Percentiles rank a stretch among this genome's conserved stretches.
phyloP scores from a whole-genome alignment of 805 yeast species.

The Naumovozyma baii region DNA sequence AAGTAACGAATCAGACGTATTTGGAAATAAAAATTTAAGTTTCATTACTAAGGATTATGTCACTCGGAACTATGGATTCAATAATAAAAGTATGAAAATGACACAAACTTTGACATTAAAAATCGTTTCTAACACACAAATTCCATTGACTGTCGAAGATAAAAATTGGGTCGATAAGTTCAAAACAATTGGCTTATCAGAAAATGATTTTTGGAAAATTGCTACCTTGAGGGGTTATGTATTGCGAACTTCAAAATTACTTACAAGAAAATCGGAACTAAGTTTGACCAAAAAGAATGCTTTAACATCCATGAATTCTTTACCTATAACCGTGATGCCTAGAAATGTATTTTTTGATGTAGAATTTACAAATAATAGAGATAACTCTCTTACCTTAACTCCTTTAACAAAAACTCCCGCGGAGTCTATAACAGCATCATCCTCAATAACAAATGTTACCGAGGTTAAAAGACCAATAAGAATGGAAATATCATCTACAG shows the following conservation, averaged over 20 bases:
- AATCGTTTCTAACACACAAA: slow-evolving; percentile 35
- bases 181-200: slow-evolving; percentile 61
- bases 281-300: slow-evolving; percentile 21
- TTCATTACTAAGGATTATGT: slow-evolving; percentile 24
- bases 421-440: not conserved
- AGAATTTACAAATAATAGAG: slow-evolving; percentile 9
- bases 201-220: slow-evolving; percentile 74
- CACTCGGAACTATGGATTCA: slow-evolving; percentile 23
- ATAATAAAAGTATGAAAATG: slow-evolving; percentile 10
- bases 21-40: slow-evolving; percentile 33
- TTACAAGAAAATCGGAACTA: slow-evolving; percentile 26
- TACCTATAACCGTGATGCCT: slow-evolving; percentile 32
- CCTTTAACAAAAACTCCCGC: not conserved
- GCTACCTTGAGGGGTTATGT: slow-evolving; percentile 62
- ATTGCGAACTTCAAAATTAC: slow-evolving; percentile 41
- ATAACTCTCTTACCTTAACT: not conserved
- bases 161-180: slow-evolving; percentile 64
- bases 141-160: slow-evolving; percentile 56
- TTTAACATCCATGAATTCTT: not conserved
- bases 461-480: not conserved
- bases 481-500: not conserved
- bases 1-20: slow-evolving; percentile 31
- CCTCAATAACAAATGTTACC: not conserved
- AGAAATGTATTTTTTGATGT: slow-evolving; percentile 45
- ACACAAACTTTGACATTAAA: slow-evolving; percentile 18